phyloP scores from a whole-genome alignment of 2,329 filamentous ascomycete genomes.

The Fusarium oxysporum region DNA sequence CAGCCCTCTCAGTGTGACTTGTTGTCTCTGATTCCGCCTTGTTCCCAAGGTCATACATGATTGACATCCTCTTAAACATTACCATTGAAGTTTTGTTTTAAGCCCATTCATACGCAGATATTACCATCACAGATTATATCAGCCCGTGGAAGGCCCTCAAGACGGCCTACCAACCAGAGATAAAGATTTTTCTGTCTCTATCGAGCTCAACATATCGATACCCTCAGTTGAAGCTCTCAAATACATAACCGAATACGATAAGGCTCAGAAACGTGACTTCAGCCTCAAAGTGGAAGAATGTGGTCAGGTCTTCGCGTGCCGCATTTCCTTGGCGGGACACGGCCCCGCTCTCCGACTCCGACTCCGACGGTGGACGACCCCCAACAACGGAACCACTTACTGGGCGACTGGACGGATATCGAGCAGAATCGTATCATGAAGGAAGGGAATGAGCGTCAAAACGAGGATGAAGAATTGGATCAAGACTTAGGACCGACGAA shows the following conservation, averaged over 20 bases:
- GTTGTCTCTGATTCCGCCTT: not conserved
- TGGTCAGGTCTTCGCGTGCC: slow-evolving; percentile 24
- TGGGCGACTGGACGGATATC: slow-evolving; percentile 34
- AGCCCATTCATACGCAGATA: not conserved
- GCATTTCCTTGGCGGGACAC: slow-evolving; percentile 23
- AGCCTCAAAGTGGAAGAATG: slow-evolving; percentile 15
- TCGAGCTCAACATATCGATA: not conserved
- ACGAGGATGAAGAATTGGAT: not conserved
- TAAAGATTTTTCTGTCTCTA: not conserved
- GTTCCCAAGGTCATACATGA: not conserved
- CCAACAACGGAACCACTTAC: slow-evolving; percentile 34
- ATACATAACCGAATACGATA: not conserved
- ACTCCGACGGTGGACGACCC: slow-evolving; percentile 7
- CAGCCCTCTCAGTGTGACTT: slow-evolving; percentile 3
- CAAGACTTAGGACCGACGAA: not conserved
- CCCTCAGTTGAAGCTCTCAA: not conserved
- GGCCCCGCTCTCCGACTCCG: slow-evolving; percentile 24
- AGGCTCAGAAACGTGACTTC: slow-evolving; percentile 14
- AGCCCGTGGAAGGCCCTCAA: not conserved
- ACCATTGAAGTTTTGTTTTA: not conserved
- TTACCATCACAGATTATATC: not conserved
- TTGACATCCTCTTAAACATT: not conserved
- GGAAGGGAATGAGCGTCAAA: not conserved
- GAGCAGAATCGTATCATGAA: slow-evolving; percentile 9
- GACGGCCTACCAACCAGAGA: not conserved